Evolutionary conservation across 352 stramenopile species (phyloP), one percentile per base, ranked within the genome.

Genomic region (Phytopythium chamaehyphon): DNA sequence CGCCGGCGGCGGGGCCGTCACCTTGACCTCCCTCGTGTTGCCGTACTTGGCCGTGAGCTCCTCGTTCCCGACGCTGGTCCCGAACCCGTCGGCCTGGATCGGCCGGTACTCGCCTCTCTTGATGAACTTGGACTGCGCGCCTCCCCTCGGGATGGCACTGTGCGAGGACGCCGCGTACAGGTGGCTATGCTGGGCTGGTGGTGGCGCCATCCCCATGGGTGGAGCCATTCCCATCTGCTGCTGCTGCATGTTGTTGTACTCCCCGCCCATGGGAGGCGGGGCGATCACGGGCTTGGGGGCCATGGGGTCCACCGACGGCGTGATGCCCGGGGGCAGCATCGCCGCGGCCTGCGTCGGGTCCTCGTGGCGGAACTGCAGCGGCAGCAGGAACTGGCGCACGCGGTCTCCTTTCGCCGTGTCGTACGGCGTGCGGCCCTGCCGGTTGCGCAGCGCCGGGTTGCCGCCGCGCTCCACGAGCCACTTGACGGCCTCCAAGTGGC

Each of bases 11-110:
- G 84, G 79, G 6, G 79, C 81, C 15, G 78, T 90, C 1, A 86
- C 73, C 54, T 92, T 91, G 37, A 94, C 72, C 40, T 88, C 80
- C 19, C 71, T 72, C 43, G 58, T 92, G 67, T 96, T 96, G 50
- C 87, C 87, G 55, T 90, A 96, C 63, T 95, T 96, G 50, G 84
- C 86, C 37, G 86, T 90, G 16, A 96, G 76, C 40, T 86, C 71
- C 23, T 90, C 76, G 50, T 96, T 96, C 46, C 87, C 87, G 6
- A 96, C 87, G 49, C 83, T 96, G 12, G 82, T 86, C 37, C 88
- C 87, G 52, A 96, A 96, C 23, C 87, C 87, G 53, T 96, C 87
- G 1, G 86, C 82, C 53, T 95, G 78, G 33, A 96, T 94, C 19
- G 83, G 81, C 28, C 85, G 84, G 50, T 90, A 90, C 52, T 89